Evolutionary conservation across 2,329 filamentous ascomycete species (phyloP), one percentile per base, ranked within the genome.

Genomic region (Stagonosporopsis vannaccii): DNA sequence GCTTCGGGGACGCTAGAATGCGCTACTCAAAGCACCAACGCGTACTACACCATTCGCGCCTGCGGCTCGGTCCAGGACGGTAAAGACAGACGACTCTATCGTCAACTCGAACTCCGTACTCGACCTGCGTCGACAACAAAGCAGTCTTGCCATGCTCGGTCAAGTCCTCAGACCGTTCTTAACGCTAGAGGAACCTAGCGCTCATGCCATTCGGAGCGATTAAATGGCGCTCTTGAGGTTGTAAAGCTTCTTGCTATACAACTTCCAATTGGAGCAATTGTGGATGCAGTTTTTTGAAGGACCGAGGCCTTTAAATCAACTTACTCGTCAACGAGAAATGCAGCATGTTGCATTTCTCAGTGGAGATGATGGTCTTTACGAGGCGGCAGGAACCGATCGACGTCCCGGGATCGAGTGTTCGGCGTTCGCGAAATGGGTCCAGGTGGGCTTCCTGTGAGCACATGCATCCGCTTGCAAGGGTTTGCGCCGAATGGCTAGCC

Each of bases 61-160:
- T 56, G 43, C 47, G 53, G 47, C 53, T 56, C 53, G 53, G 53
- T 56, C 53, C 53, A 51, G 53, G 46, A 47, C 42, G 42, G 47
- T 37, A 46, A 42, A 51, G 51, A 51, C 6, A 55, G 40, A 40
- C 39, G 28, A 41, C 35, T 36, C 13, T 46, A 39, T 55, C 50
- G 41, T 51, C 32, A 47, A 51, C 6, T 22, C 45, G 26, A 44
- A 47, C 45, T 41, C 39, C 28, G 44, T 51, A 43, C 39, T 44
- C n/a, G 33, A 49, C 32, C 44, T 49, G 48, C 54, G 40, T 42
- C 48, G 48, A 51, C 54, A 49, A 51, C 48, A 43, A 48, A 57
- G 41, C 41, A 46, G 42, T 47, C 53, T 51, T 56, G 30, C 53
- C 53, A 15, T 23, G 30, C 43, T 56, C 17, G 53, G 53, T 23